Evolutionary conservation across 371 early-diverging fungal genomes (phyloP), one percentile per base, ranked within the genome.

Genomic region (Batkoa obscura): DNA sequence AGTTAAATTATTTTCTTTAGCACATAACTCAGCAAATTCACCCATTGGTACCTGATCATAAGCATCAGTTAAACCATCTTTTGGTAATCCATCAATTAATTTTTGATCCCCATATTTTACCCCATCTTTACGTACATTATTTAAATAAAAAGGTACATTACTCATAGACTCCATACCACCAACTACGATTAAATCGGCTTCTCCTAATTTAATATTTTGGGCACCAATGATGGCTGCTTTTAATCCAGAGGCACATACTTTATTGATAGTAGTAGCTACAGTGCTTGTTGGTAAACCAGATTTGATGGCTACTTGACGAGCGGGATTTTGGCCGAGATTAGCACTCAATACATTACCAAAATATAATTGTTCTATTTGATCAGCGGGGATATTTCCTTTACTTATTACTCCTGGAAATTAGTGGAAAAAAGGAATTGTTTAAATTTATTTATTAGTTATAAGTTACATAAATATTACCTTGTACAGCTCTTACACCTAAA

Each of bases 111-210:
- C 98, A 65, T 86, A 97, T 36, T 66, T 76, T 41, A 65, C 63
- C 30, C 64, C 64, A 33, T 42, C 48, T 12, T 43, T 17, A 13
- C 62, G 58, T 33, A 56, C 59, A 43, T 56, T 58, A 2, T 60
- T 56, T 12, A 58, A 43, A 46, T 64, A 93, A 76, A 86, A 93
- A 13, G 96, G 96, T 10, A 81, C 80, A 68, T 94, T 94, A 68
- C 83, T 79, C 99, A 99, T 99, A 56, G 90, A 88, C 71, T 99
- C 98, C 68, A 84, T 87, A 46, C 99, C 99, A 59, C 88, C 97
- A 43, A 91, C 93, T 60, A 94, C 84, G 15, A 86, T 73, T 56
- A 64, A 55, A 46, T 64, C 60, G 37, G 64, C 64, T 17, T 50
- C 15, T 0, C 64, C 64, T 37, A 58, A 43, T 58, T 78, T 73